Conservation (phyloP, 2,329 filamentous ascomycete genomes). For the Colletotrichum filicis region DNA sequence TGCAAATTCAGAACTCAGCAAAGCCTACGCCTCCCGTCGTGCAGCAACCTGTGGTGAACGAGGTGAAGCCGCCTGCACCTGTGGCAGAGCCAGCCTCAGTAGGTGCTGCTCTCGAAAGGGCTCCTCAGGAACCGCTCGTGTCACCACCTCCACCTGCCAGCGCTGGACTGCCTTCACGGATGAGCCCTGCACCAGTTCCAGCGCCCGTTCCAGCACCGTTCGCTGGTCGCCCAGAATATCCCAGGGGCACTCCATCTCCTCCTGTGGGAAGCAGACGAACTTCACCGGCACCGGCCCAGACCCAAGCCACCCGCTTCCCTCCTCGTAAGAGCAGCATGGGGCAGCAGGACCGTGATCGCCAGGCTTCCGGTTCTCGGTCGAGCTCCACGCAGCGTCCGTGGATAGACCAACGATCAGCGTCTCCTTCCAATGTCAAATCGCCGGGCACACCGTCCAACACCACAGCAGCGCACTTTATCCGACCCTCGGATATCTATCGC, state of each 20-base stretch:
- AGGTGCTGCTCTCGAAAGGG: conserved; percentile 30
- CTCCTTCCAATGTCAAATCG: conserved; percentile 49
- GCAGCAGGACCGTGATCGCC: conserved; percentile 50
- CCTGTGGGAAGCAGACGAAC: conserved; percentile 9
- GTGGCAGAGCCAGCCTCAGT: conserved; percentile 22
- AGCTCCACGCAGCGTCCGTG: conserved; percentile 44
- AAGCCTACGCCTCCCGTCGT: conserved; percentile 11
- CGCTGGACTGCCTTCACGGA: conserved; percentile 19
- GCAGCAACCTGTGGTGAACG: conserved; percentile 20
- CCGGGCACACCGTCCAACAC: conserved; percentile 56
- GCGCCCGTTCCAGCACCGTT: conserved; percentile 1
- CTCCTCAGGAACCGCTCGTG: conserved; percentile 35
- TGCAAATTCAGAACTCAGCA: conserved; percentile 45
- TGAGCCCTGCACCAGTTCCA: neutral
- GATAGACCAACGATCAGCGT: conserved; percentile 50
- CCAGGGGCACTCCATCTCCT: conserved; percentile 20
- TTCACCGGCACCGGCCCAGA: conserved; percentile 35
- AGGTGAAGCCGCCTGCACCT: conserved; percentile 5
- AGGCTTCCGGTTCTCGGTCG: conserved; percentile 41
- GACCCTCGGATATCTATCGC: conserved; percentile 82
- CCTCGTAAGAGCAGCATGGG: conserved; percentile 72
- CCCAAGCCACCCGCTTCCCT: conserved; percentile 59
- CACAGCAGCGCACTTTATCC: conserved; percentile 72
- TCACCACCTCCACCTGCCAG: conserved; percentile 35
- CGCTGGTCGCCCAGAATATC: conserved; percentile 20